phyloP scores from a whole-genome alignment of 352 stramenopile genomes.

The Stramenopiles sp. region DNA sequence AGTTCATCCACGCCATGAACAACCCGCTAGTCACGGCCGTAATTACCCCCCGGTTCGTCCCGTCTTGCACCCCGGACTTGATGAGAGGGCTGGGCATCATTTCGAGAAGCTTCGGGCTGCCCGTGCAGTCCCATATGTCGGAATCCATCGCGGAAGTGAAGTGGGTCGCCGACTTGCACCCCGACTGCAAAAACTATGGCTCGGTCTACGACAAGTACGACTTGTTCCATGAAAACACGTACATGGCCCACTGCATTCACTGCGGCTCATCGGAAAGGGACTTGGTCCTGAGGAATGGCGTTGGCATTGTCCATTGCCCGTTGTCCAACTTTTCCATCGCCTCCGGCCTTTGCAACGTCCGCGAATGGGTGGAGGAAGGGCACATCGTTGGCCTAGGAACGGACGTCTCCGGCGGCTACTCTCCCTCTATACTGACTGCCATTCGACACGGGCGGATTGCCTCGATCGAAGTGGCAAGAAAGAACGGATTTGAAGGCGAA shows the following conservation, averaged over 20 bases:
- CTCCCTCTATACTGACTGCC: constrained; percentile 71
- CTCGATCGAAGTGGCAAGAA: constrained; percentile 47
- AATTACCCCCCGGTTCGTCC: constrained; percentile 77
- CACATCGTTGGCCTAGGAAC: constrained; percentile 74
- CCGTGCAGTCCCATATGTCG: constrained; percentile 67
- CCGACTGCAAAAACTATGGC: constrained; percentile 45
- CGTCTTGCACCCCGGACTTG: constrained; percentile 57
- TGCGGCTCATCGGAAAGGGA: constrained; percentile 44
- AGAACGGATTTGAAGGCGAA: constrained; percentile 25
- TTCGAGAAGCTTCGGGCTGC: constrained; percentile 35
- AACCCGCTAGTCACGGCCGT: constrained; percentile 52
- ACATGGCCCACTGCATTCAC: constrained; percentile 84
- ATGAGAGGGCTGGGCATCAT: constrained; percentile 53
- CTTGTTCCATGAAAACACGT: constrained; percentile 58
- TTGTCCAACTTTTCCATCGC: constrained; percentile 81
- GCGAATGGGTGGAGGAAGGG: constrained; percentile 51
- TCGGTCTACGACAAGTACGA: constrained; percentile 54
- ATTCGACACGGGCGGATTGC: constrained; percentile 65
- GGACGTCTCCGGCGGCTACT: constrained; percentile 77
- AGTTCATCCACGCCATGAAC: constrained; percentile 35
- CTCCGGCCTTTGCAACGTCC: constrained; percentile 51
- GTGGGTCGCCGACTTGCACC: constrained; percentile 55
- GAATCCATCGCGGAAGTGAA: constrained; percentile 65
- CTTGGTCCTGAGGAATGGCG: constrained; percentile 36
- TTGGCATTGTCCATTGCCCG: constrained; percentile 73